These are phyloP conservation scores for Yamadazyma epiphylla DNA, from an alignment of 1,139 yeast genomes.

Conservation along the genomic window DNA sequence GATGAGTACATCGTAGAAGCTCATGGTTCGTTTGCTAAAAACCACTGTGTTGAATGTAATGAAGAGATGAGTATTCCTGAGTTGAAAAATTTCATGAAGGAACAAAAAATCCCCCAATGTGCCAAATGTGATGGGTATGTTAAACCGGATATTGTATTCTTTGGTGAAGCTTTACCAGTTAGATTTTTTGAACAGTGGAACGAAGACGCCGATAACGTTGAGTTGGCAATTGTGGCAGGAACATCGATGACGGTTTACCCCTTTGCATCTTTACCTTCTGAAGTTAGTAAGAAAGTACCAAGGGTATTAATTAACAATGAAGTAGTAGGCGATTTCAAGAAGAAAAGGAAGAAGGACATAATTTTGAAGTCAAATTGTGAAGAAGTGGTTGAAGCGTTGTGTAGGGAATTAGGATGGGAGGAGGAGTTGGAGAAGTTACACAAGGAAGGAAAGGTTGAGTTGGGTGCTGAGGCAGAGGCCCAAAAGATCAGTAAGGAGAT, in stretches of 20 bases:
- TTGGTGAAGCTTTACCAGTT: slow-evolving; percentile 80
- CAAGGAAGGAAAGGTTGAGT: slow-evolving; percentile 12
- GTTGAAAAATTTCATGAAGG: slow-evolving; percentile 43
- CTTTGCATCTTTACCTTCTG: slow-evolving; percentile 77
- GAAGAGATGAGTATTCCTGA: slow-evolving; percentile 49
- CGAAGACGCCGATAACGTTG: slow-evolving; percentile 55
- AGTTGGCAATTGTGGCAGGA: slow-evolving; percentile 84
- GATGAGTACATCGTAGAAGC: slow-evolving; percentile 76
- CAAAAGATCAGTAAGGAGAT: slow-evolving; percentile 10
- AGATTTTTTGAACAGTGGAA: slow-evolving; percentile 69
- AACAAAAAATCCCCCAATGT: slow-evolving; percentile 49
- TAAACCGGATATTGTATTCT: slow-evolving; percentile 90
- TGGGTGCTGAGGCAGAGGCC: slow-evolving; percentile 12
- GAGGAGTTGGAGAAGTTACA: slow-evolving; percentile 42
- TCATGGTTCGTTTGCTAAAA: slow-evolving; percentile 87
- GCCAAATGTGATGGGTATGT: slow-evolving; percentile 64
- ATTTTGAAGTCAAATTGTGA: slow-evolving; percentile 64
- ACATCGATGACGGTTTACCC: slow-evolving; percentile 88
- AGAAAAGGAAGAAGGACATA: slow-evolving; percentile 54
- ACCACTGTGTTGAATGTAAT: slow-evolving; percentile 77
- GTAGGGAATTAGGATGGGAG: slow-evolving; percentile 61
- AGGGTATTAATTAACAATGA: slow-evolving; percentile 75
- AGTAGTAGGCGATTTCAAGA: slow-evolving; percentile 66
- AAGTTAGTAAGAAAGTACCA: slow-evolving; percentile 43
- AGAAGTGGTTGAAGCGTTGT: slow-evolving; percentile 49